Evolutionary conservation across 305 asterid species (phyloP), one percentile per base, ranked within the genome.

Genomic region (Ilex paraguariensis): DNA sequence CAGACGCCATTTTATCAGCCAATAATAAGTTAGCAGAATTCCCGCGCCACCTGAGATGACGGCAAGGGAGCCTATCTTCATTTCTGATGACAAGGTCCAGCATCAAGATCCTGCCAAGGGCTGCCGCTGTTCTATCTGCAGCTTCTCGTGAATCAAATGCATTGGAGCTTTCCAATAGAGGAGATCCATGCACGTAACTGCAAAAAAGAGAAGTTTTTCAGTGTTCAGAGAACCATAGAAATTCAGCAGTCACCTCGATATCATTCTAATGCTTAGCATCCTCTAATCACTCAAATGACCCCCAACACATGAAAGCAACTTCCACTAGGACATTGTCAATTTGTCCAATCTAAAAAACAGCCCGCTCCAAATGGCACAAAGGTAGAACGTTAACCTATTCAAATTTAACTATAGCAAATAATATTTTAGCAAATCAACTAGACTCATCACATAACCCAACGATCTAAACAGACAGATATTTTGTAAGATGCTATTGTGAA

Each of bases 41-140:
- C 63, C 99, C 99, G 42, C 99, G 95, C 97, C 97, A 93, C 74
- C 94, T 71, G 46, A 93, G 95, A 64, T 84, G 92, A 70, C 92
- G 95, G 75, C 97, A 93, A 70, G 99, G 99, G 59, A 93, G 95
- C 50, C 97, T 84, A 60, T 93, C 99, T 75, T 93, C 99, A 57
- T 93, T 93, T 80, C 99, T 84, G 73, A 93, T 93, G 65, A 90
- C 96, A 66, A 93, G 97, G 84, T 90, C 99, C 80, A 93, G 70
- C 88, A 93, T 64, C 77, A 93, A 74, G 72, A 90, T 85, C 81
- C 97, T 86, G 60, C 99, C 97, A 56, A 90, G 95, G 59, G 95
- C 91, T 61, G 84, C 81, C 48, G 97, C 92, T 3, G 89, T 84
- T 81, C 74, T 93, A 77, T 79, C 91, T 62, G 96, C 87, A 61